Evolutionary conservation across 2,329 filamentous ascomycete genomes (phyloP).

Genomic region (Colletotrichum gloeosporioides): DNA sequence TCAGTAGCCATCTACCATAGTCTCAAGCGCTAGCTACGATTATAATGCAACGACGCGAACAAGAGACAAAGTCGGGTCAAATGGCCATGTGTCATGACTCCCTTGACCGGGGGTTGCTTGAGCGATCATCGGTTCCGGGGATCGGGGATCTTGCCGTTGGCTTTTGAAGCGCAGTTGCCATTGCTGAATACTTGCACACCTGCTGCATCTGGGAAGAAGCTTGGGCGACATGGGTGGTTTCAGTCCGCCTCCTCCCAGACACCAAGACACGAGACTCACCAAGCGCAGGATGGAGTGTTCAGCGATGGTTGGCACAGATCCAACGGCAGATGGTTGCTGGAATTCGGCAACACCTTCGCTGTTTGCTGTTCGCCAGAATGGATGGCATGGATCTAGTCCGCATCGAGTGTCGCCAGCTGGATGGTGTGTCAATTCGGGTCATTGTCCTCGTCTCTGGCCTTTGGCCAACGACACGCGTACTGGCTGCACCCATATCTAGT

Average conservation of each 20-base stretch:
- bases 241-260: constrained; percentile 3
- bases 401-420: not conserved
- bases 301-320: not conserved
- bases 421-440: not conserved
- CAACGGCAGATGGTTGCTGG: not conserved
- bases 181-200: not conserved
- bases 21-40: not conserved
- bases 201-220: constrained; percentile 16
- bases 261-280: constrained; percentile 1
- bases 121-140: constrained; percentile 3
- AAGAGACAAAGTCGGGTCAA: constrained; percentile 7
- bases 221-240: constrained; percentile 9
- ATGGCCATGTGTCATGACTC: constrained; percentile 14
- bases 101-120: constrained; percentile 11
- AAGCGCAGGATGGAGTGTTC: not conserved
- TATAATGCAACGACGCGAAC: not conserved
- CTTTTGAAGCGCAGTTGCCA: not conserved
- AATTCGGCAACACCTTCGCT: not conserved
- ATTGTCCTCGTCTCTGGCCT: not conserved
- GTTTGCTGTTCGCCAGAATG: not conserved
- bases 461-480: constrained; percentile 10
- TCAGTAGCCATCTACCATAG: not conserved
- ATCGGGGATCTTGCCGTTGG: not conserved
- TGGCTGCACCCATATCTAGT: not conserved
- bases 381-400: not conserved